Percentiles rank a stretch among this genome's conserved stretches.
Conservation (phyloP, 2,329 filamentous ascomycete species). For the Nannizzia gypsea region DNA sequence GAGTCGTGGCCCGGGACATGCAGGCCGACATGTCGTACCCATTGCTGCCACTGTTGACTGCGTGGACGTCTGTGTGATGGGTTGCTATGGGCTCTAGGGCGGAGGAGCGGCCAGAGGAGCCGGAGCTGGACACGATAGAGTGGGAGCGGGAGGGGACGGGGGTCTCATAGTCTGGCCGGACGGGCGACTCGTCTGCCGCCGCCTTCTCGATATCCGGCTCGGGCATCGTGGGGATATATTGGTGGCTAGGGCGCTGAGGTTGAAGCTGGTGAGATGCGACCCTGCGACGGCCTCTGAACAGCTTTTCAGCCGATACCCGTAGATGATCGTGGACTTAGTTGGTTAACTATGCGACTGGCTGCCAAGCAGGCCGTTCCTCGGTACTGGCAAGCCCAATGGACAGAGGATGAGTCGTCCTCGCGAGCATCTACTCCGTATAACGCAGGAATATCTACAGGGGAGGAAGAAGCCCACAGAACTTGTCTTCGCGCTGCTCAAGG, state of each 20-base stretch:
- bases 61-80: slow-evolving; percentile 1
- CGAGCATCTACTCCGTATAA: too few relatives aligned
- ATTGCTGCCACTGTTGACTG: slow-evolving; percentile 11
- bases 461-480: too few relatives aligned
- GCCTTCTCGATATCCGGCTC: slow-evolving; percentile 29
- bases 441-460: too few relatives aligned
- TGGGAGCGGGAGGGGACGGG: slow-evolving; percentile 6
- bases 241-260: not conserved
- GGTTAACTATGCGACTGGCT: not conserved
- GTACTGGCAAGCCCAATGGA: not conserved
- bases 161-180: slow-evolving; percentile 10
- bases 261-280: not conserved
- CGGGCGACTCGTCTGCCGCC: slow-evolving; percentile 15
- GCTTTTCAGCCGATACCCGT: not conserved
- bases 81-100: slow-evolving; percentile 18
- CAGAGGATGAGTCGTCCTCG: not conserved
- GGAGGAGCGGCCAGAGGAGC: slow-evolving; percentile 17
- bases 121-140: slow-evolving; percentile 13
- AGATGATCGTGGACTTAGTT: too few relatives aligned
- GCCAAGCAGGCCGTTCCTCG: slow-evolving; percentile 1
- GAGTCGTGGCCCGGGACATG: slow-evolving; percentile 25
- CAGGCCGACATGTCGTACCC: not conserved
- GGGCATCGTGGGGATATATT: slow-evolving; percentile 8
- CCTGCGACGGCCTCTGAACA: not conserved
- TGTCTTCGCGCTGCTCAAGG: too few relatives aligned